Evolutionary conservation across 78 protist genomes (phyloP).

Genomic region (Neovahlkampfia damariscottae): DNA sequence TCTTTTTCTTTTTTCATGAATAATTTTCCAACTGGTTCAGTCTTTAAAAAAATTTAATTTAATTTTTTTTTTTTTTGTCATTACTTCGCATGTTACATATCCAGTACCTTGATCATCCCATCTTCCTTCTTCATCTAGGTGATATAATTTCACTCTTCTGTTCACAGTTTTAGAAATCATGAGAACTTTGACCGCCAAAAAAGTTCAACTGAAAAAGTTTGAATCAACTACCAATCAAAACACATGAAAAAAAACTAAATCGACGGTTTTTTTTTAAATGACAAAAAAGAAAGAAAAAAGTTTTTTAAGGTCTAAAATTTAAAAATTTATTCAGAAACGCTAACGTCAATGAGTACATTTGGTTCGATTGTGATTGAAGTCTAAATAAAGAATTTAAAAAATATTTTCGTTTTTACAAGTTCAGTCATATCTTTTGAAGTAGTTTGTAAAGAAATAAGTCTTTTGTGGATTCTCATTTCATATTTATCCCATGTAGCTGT

Average conservation of each 20-base stretch:
- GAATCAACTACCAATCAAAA: no score
- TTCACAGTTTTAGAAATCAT: background rate
- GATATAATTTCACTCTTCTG: background rate
- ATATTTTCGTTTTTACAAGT: conserved; percentile 38
- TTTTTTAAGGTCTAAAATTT: no score
- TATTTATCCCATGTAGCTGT: conserved; percentile 99
- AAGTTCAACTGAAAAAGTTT: no score
- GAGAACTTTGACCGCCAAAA: no score
- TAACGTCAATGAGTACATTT: conserved; percentile 91
- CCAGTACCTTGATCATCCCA: conserved; percentile 15
- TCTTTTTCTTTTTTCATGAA: background rate
- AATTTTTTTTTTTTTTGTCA: background rate
- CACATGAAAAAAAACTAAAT: no score
- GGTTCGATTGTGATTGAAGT: conserved; percentile 79
- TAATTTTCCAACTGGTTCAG: background rate
- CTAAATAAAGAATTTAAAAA: background rate
- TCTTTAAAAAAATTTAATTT: background rate
- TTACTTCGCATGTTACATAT: background rate
- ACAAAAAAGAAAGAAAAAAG: no score
- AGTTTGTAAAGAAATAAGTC: conserved; percentile 91
- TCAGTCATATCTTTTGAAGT: conserved; percentile 83
- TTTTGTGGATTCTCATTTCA: conserved; percentile 99
- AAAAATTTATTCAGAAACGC: conserved; percentile 39
- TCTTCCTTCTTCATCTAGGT: background rate
- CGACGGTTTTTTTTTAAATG: no score